Percentiles rank a stretch among this genome's conserved stretches.
These are phyloP conservation scores for Penicillium sp. DNA, from an alignment of 2,329 filamentous ascomycete genomes.

Conservation along the genomic window DNA sequence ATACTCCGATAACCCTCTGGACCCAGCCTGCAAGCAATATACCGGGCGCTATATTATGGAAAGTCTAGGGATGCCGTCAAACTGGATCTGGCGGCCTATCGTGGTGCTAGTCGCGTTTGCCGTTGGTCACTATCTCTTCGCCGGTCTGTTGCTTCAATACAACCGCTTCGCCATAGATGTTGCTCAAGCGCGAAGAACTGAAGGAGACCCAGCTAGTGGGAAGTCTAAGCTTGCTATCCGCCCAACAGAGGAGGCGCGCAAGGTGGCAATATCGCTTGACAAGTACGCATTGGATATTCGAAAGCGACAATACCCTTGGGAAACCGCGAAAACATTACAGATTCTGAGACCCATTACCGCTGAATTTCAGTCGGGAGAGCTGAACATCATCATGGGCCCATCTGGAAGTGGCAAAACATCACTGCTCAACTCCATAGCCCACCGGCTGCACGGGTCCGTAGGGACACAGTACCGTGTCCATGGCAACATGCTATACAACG, in stretches of 20 bases:
- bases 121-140: conserved; percentile 60
- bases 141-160: conserved; percentile 62
- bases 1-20: conserved; percentile 55
- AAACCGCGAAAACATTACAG: conserved; percentile 34
- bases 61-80: conserved; percentile 62
- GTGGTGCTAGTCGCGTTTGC: conserved; percentile 61
- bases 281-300: conserved; percentile 63
- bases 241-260: conserved; percentile 54
- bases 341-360: conserved; percentile 67
- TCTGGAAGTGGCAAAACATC: conserved; percentile 76
- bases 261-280: conserved; percentile 64
- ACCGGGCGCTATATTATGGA: conserved; percentile 67
- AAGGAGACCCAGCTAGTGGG: conserved; percentile 63
- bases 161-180: conserved; percentile 67
- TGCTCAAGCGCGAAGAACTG: conserved; percentile 57
- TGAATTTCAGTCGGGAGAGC: conserved; percentile 63
- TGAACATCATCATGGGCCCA: conserved; percentile 79
- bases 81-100: conserved; percentile 68
- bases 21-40: conserved; percentile 66
- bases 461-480: conserved; percentile 60
- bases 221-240: conserved; percentile 65
- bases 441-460: conserved; percentile 60
- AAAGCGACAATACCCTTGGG: conserved; percentile 56
- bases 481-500: conserved; percentile 68
- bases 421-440: conserved; percentile 69